Base-by-base conservation (phyloP, 2,329 filamentous ascomycete genomes). In the Curvularia verruculosa region DNA sequence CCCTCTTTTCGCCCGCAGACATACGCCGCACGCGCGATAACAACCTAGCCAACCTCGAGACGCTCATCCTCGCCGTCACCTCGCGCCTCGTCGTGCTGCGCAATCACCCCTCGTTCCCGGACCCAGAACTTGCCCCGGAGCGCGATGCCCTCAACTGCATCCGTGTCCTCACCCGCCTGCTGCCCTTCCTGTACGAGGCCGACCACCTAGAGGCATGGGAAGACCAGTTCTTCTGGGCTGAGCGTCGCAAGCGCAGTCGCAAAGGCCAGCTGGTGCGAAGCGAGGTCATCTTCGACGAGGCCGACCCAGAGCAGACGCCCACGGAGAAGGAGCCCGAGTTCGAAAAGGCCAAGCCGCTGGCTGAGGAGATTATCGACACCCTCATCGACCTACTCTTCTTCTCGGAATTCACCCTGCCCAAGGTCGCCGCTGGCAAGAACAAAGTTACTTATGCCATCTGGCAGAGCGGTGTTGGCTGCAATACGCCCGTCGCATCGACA, bases 381-480 rank as follows among this genome's bases (percentile, higher is more conserved):
- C 81, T 98, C 50, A 80, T 95, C 57, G 93, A 97, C 71, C 80
- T 98, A 51, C 83, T 98, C 40, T 99, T 99, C 84, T 96, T 91
- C 75, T 88, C 90, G 8, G 91, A 92, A 53, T 89, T 99, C 69
- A 96, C 94, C 0, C 84, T 97, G 15, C 91, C 94, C 9, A 85
- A 83, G 56, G 85, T 90, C 40, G 83, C 87, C 13, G 83, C 87
- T 54, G 86, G 86, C 52, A 92, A 89, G 71, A 84, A 85, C 61
- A 96, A 95, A 75, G 90, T 97, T 54, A 90, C 89, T 7, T 96
- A 95, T 77, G 89, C 92, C 52, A 98, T 99, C 73, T 99, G 95
- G 95, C 92, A 97, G 79, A 98, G 91, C 72, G 95, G 95, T 46
- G 94, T 99, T 28, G 95, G 95, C 13, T 98, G 94, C 81, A 96